A percentile compares a stretch with the other conserved stretches of the same genome.
These are phyloP conservation scores for Ophiosphaerella korrae DNA, from an alignment of 2,329 filamentous ascomycete genomes.

Conservation along the genomic window DNA sequence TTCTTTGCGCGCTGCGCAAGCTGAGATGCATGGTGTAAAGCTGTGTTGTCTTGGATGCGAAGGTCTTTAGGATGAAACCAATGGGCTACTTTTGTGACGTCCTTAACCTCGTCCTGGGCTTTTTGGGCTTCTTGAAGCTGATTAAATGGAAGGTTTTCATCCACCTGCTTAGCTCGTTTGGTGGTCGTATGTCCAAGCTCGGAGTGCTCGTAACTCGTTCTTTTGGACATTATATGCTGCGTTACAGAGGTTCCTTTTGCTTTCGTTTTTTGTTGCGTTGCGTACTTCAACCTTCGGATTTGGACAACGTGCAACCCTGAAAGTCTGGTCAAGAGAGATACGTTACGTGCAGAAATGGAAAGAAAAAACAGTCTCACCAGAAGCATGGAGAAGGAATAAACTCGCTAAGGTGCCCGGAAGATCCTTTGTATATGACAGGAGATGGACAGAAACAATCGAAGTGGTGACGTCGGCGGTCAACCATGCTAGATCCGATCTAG, in stretches of 20 bases:
- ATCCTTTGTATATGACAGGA: slow-evolving; percentile 15
- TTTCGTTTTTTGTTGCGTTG: slow-evolving; percentile 14
- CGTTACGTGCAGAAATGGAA: slow-evolving; percentile 1
- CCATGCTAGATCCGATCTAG: slow-evolving; percentile 24
- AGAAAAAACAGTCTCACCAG: slow-evolving; percentile 4
- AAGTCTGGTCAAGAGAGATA: not conserved
- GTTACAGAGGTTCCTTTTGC: not conserved
- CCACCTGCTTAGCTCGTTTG: slow-evolving; percentile 57
- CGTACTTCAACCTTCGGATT: slow-evolving; percentile 12
- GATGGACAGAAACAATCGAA: slow-evolving; percentile 10
- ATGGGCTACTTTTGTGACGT: slow-evolving; percentile 52
- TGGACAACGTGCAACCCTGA: not conserved
- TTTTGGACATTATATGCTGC: slow-evolving; percentile 30
- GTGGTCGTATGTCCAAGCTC: slow-evolving; percentile 52
- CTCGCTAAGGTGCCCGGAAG: not conserved
- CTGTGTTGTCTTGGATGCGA: slow-evolving; percentile 57
- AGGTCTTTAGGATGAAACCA: slow-evolving; percentile 61
- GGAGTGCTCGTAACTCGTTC: slow-evolving; percentile 36
- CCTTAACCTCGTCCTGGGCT: slow-evolving; percentile 45
- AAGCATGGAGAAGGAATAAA: slow-evolving; percentile 14
- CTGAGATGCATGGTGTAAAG: slow-evolving; percentile 52
- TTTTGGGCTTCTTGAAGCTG: slow-evolving; percentile 48
- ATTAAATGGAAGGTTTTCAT: slow-evolving; percentile 52
- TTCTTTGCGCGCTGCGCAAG: slow-evolving; percentile 52
- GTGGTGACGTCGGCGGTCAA: slow-evolving; percentile 33